Base-by-base conservation (phyloP, 2,329 filamentous ascomycete species). In the Trichoderma pleuroti region DNA sequence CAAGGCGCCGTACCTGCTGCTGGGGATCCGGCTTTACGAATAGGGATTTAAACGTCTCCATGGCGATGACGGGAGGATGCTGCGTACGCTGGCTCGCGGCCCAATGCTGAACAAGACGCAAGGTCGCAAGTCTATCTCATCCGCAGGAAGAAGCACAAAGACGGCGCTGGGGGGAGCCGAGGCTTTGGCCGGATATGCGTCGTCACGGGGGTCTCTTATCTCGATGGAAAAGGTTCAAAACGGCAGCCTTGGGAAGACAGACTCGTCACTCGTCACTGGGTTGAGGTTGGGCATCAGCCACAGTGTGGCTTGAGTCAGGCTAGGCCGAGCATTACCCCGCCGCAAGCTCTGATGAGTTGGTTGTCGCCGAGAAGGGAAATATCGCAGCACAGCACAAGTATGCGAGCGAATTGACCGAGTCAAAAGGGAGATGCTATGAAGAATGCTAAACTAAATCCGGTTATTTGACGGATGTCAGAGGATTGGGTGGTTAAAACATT, bases 21-120 rank as follows among this genome's bases (percentile, higher is more conserved):
- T 97, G 92, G 57, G 96, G 96, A 79, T 97, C 94, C 46, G 96
- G 95, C 82, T 93, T 95, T 81, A 90, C 93, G 83, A 98, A 95
- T 77, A 98, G 90, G 71, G 91, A 86, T 81, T 90, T 93, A 79
- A 98, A 86, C 56, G 92, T 88, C 84, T 98, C 93, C 96, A 98
- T 98, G 78, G 76, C 26, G 21, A 52, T 24, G n/a, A 26, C 7
- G 14, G 21, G 39, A 34, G 14, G 34, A 49, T 39, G 68, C 60
- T 60, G 68, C 52, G 49, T 52, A 32, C 52, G 64, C 34, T 36
- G 46, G 28, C 49, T 26, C 32, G 65, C n/a, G 39, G 60, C 54
- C 56, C 64, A 54, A 71, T 60, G 56, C 36, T 36, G 26, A 68
- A 46, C 49, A 68, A 42, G 32, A 24, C 28, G 26, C 26, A 30